Evolutionary conservation across 306 rosid genomes (phyloP).

Genomic region (Medicago ruthenica): DNA sequence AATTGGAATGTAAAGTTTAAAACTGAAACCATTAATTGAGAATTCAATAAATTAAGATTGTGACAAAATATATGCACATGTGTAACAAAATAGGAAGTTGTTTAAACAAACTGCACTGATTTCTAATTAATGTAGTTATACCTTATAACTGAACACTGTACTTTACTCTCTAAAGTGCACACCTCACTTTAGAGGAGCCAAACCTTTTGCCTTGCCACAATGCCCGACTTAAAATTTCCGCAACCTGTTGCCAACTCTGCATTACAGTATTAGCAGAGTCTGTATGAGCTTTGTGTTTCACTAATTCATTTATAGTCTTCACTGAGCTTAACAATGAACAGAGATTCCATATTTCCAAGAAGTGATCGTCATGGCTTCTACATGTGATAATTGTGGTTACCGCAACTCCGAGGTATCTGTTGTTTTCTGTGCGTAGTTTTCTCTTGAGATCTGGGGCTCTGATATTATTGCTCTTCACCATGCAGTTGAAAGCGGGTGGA

Average conservation of each 20-base stretch:
- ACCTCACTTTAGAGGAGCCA: neutral
- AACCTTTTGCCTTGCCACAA: slow-evolving; percentile 4
- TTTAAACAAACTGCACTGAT: neutral
- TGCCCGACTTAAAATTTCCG: neutral
- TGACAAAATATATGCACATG: slow-evolving; percentile 6
- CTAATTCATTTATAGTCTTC: slow-evolving; percentile 31
- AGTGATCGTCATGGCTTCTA: slow-evolving; percentile 96
- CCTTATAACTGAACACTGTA: neutral
- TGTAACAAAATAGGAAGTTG: neutral
- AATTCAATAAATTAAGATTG: neutral
- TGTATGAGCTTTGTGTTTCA: slow-evolving; percentile 29
- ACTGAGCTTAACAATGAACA: slow-evolving; percentile 59
- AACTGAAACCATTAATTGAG: neutral
- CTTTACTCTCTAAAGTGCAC: slow-evolving; percentile 9
- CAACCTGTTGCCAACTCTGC: slow-evolving; percentile 17
- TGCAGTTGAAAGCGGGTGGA: slow-evolving; percentile 97
- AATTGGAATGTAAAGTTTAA: neutral
- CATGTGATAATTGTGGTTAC: slow-evolving; percentile 94
- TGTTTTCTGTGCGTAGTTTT: slow-evolving; percentile 36
- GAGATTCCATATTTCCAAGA: slow-evolving; percentile 98
- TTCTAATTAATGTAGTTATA: neutral
- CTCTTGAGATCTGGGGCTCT: slow-evolving; percentile 21
- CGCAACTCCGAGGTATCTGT: slow-evolving; percentile 92
- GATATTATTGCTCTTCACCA: slow-evolving; percentile 32
- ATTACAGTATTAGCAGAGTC: slow-evolving; percentile 9